Evolutionary conservation across 2,329 filamentous ascomycete species (phyloP), one percentile per base, ranked within the genome.

Genomic region (Botrytis porri): DNA sequence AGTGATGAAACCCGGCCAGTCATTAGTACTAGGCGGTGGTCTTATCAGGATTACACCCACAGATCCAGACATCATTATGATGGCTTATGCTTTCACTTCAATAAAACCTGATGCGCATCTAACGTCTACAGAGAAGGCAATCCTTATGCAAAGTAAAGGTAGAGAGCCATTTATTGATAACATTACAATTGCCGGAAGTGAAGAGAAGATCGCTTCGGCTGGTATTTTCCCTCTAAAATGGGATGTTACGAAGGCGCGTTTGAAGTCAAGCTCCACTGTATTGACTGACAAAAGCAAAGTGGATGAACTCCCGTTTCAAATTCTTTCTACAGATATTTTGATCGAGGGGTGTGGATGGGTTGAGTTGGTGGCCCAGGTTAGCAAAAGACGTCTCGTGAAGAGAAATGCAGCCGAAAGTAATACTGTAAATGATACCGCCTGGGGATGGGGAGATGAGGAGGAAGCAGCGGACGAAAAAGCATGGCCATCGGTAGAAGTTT

Each of bases 321-420:
- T 98, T 3, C 86, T 96, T 74, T 89, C 92, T 14, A 88, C 91
- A 0, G 97, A 99, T 80, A 89, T 99, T 37, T 84, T 99, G 22
- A 90, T 99, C 67, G 95, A 98, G 81, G 94, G 96, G 2, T 91
- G 94, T 39, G 96, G 96, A 12, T 99, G 97, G 93, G 87, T 99
- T 3, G 96, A 99, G 82, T 82, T 99, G 59, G 90, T 90, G 0
- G 91, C 91, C 4, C 95, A 99, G 82, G 89, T 97, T 16, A 89
- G 95, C 69, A 88, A 86, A 25, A 87, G 82, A 79, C 84, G 86
- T 73, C 45, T 54, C 32, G 10, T 57, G 69, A 63, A 25, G 37
- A 5, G 18, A 62, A 5, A 18, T 6, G 8, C 67, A 37, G 1
- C 29, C 54, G 43, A 35, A n/a, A 7, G 32, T 29, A 12, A 48